These are phyloP conservation scores for Neurospora discreta DNA, from an alignment of 495 filamentous ascomycete species.

Conservation along the genomic window DNA sequence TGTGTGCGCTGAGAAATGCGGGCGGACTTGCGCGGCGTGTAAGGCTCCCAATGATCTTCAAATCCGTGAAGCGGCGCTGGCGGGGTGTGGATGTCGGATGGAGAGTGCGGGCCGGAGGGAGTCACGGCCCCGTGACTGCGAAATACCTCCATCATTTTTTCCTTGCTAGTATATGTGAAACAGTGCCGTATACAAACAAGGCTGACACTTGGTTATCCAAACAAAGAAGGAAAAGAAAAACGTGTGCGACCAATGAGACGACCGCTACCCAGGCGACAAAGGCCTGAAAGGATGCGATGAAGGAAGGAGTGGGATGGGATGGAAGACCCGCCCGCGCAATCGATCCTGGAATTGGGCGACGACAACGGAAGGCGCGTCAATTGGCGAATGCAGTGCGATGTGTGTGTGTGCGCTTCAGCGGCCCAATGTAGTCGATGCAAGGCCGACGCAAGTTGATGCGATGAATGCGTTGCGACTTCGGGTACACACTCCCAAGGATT, in stretches of 20 bases:
- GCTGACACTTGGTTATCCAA: background rate
- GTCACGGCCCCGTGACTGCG: slow-evolving; percentile 18
- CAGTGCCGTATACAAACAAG: background rate
- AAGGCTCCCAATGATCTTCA: slow-evolving; percentile 61
- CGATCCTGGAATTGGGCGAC: background rate
- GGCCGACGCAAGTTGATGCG: background rate
- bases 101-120: slow-evolving; percentile 50
- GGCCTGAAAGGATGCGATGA: background rate
- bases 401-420: background rate
- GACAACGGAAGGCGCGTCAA: background rate
- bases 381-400: background rate
- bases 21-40: slow-evolving; percentile 48
- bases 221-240: background rate
- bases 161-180: too few species aligned
- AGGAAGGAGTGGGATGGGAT: background rate
- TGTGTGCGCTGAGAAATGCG: slow-evolving; percentile 33
- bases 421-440: background rate
- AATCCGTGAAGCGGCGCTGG: slow-evolving; percentile 63
- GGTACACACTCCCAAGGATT: background rate
- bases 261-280: background rate
- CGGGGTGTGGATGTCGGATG: slow-evolving; percentile 51
- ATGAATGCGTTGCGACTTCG: background rate
- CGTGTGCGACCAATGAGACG: background rate
- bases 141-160: slow-evolving; percentile 1
- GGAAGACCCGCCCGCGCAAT: background rate